Evolutionary conservation across 306 rosid genomes (phyloP).

Genomic region (Cercis canadensis): DNA sequence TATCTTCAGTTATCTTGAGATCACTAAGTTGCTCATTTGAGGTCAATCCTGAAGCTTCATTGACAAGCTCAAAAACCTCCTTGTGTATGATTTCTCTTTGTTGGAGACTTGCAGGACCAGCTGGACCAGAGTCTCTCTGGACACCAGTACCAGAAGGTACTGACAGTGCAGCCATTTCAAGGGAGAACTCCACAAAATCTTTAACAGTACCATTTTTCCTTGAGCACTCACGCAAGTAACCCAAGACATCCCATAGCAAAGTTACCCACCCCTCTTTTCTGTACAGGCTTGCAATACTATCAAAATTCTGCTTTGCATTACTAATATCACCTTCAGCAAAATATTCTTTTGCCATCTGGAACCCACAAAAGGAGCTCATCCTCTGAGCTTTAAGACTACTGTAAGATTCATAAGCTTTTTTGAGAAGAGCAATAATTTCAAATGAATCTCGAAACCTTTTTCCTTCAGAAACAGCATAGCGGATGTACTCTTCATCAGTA

Average conservation of each 20-base stretch:
- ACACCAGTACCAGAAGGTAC: constrained; percentile 62
- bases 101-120: constrained; percentile 70
- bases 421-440: constrained; percentile 81
- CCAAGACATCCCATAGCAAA: constrained; percentile 90
- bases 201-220: constrained; percentile 62
- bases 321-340: constrained; percentile 68
- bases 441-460: constrained; percentile 84
- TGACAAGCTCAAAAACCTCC: constrained; percentile 74
- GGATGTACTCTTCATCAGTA: constrained; percentile 79
- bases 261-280: constrained; percentile 97
- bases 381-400: constrained; percentile 64
- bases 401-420: constrained; percentile 81
- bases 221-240: constrained; percentile 89
- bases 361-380: constrained; percentile 79
- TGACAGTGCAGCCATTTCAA: constrained; percentile 96
- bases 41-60: constrained; percentile 51
- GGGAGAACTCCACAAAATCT: constrained; percentile 89
- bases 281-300: constrained; percentile 73
- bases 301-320: constrained; percentile 72
- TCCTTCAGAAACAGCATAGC: constrained; percentile 73
- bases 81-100: constrained; percentile 79
- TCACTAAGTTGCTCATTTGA: constrained; percentile 45
- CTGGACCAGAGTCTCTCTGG: constrained; percentile 77
- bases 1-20: constrained; percentile 57
- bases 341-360: constrained; percentile 88